A percentile compares a stretch with the other conserved stretches of the same genome.
Conservation (phyloP, 2,329 filamentous ascomycete genomes). For the Epichloe amarillans region DNA sequence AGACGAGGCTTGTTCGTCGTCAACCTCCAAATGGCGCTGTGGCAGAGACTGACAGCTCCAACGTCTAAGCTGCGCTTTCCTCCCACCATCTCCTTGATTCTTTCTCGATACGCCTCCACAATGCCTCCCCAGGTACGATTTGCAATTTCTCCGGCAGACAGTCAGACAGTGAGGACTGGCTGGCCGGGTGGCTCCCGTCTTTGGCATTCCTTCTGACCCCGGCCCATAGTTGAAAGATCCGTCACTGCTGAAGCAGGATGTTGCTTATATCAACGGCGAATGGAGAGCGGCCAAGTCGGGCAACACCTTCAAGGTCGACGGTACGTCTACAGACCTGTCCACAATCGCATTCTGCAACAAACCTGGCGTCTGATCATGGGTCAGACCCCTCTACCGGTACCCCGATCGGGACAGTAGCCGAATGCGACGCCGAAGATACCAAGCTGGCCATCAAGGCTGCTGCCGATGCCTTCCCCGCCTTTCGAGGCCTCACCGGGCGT, state of each 20-base stretch:
- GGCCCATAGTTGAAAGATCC: conserved; percentile 54
- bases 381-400: conserved; percentile 69
- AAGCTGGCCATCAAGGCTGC: conserved; percentile 76
- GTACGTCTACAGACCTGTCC: conserved; percentile 24
- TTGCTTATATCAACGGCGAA: conserved; percentile 80
- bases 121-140: conserved; percentile 31
- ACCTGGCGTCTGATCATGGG: not conserved
- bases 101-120: conserved; percentile 29
- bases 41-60: conserved; percentile 18
- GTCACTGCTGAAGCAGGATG: conserved; percentile 71
- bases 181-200: not conserved
- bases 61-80: conserved; percentile 17
- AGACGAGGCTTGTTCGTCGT: not conserved
- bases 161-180: not conserved
- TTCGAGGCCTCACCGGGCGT: conserved; percentile 58
- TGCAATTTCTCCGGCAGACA: not conserved
- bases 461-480: conserved; percentile 56
- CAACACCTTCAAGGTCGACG: conserved; percentile 79
- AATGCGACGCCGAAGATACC: conserved; percentile 68
- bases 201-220: not conserved
- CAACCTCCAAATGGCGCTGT: conserved; percentile 16
- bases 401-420: conserved; percentile 70
- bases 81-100: conserved; percentile 13
- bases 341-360: no score
- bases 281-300: conserved; percentile 78